Conservation (phyloP, 768 basidiomycete genomes). For the Amanita subjunquillea region DNA sequence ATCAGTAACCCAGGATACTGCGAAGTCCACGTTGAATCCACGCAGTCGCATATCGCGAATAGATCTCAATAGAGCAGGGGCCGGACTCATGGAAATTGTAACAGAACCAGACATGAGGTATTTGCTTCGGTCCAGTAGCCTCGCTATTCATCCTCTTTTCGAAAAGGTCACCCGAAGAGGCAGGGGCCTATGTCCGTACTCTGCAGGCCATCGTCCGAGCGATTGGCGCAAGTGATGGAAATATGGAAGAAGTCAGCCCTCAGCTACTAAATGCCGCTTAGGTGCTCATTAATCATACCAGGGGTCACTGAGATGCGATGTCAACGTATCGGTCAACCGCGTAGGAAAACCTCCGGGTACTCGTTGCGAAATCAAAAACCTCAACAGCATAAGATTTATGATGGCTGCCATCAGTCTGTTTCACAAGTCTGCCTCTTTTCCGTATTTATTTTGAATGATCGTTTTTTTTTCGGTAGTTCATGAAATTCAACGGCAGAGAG, state of each 20-base stretch:
- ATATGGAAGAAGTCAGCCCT: slow-evolving; percentile 81
- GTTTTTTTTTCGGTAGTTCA: slow-evolving; percentile 36
- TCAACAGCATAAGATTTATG: slow-evolving; percentile 85
- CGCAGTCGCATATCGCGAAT: slow-evolving; percentile 46
- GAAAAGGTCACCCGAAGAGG: slow-evolving; percentile 72
- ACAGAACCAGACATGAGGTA: slow-evolving; percentile 85
- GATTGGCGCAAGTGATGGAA: slow-evolving; percentile 84
- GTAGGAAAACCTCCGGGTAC: slow-evolving; percentile 57
- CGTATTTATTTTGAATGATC: background rate
- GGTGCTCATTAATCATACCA: slow-evolving; percentile 18
- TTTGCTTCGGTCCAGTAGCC: slow-evolving; percentile 8
- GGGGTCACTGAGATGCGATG: slow-evolving; percentile 93
- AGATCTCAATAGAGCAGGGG: slow-evolving; percentile 87
- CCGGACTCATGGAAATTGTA: slow-evolving; percentile 90
- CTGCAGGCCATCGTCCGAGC: slow-evolving; percentile 76
- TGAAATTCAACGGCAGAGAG: slow-evolving; percentile 75
- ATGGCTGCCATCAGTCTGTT: slow-evolving; percentile 72
- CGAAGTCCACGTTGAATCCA: slow-evolving; percentile 62
- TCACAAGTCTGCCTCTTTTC: background rate
- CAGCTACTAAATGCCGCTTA: background rate
- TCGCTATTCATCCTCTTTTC: background rate
- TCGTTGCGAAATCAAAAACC: slow-evolving; percentile 93
- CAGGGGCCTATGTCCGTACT: slow-evolving; percentile 74
- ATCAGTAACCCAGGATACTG: slow-evolving; percentile 60
- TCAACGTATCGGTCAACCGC: slow-evolving; percentile 86